phyloP scores from a whole-genome alignment of 805 yeast genomes.

The Teunomyces funiuensis region DNA sequence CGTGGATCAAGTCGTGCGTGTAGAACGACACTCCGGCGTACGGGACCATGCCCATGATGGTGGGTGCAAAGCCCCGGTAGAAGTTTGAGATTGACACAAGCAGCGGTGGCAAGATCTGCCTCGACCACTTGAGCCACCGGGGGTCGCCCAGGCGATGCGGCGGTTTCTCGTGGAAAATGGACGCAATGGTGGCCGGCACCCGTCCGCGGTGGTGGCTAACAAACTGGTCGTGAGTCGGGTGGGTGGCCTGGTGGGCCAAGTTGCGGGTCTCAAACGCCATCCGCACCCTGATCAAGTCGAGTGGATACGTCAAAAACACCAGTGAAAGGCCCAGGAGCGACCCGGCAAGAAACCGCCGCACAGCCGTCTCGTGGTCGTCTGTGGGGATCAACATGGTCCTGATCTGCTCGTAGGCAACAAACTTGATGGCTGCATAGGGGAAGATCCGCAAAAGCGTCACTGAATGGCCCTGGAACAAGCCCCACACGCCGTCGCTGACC shows the following conservation, averaged over 20 bases:
- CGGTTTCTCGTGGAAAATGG: conserved; percentile 37
- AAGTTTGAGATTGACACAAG: conserved; percentile 58
- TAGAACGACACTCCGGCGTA: conserved; percentile 97
- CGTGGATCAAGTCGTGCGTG: conserved; percentile 90
- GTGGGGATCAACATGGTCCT: conserved; percentile 76
- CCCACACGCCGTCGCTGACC: conserved; percentile 66
- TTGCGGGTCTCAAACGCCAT: conserved; percentile 80
- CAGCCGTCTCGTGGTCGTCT: conserved; percentile 72
- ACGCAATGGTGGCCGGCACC: conserved; percentile 29
- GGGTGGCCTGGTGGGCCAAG: conserved; percentile 17
- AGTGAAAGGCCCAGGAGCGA: conserved; percentile 85
- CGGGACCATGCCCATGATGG: conserved; percentile 93
- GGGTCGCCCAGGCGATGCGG: conserved; percentile 36
- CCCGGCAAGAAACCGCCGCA: conserved; percentile 82
- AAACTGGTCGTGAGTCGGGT: background rate
- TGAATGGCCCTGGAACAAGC: conserved; percentile 93
- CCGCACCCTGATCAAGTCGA: conserved; percentile 87
- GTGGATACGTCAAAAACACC: conserved; percentile 87
- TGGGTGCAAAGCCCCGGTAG: conserved; percentile 92
- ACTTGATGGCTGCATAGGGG: conserved; percentile 96
- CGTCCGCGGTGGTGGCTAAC: conserved; percentile 20
- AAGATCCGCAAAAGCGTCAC: conserved; percentile 88
- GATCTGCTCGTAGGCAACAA: conserved; percentile 93
- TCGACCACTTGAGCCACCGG: conserved; percentile 34
- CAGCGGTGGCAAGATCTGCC: conserved; percentile 31